Evolutionary conservation across 805 yeast species (phyloP).

Genomic region (Nakazawaea ernobii): DNA sequence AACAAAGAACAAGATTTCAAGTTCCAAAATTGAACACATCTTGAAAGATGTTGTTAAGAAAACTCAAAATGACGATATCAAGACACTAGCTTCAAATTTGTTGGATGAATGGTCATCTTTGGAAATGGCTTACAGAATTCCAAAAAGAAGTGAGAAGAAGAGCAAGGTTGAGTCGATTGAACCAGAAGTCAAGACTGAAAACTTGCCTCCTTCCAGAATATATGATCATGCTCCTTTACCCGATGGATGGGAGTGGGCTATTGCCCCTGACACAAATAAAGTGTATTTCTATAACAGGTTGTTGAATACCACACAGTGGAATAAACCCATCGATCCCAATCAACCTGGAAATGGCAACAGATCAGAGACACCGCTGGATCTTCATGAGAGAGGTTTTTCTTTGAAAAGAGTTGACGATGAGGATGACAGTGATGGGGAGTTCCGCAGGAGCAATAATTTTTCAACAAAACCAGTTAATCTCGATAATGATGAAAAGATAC

Average conservation of each 20-base stretch:
- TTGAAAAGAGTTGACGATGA: constrained; percentile 8
- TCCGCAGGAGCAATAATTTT: neutral
- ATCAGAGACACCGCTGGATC: neutral
- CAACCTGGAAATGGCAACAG: neutral
- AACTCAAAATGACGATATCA: constrained; percentile 22
- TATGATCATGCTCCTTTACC: constrained; percentile 39
- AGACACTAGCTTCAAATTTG: constrained; percentile 35
- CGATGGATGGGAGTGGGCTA: constrained; percentile 61
- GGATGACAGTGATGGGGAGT: constrained; percentile 1
- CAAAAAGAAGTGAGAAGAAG: constrained; percentile 42
- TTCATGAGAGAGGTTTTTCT: constrained; percentile 1
- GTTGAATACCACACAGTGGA: constrained; percentile 51
- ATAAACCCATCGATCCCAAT: constrained; percentile 34
- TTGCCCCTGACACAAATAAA: constrained; percentile 36
- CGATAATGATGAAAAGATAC: constrained; percentile 3
- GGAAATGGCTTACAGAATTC: constrained; percentile 81
- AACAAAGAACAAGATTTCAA: constrained; percentile 66
- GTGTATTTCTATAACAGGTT: constrained; percentile 51
- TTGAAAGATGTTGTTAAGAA: constrained; percentile 36
- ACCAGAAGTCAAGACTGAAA: constrained; percentile 1
- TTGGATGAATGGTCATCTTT: constrained; percentile 65
- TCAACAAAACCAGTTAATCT: constrained; percentile 2
- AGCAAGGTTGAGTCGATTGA: constrained; percentile 4
- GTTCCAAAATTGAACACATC: constrained; percentile 65
- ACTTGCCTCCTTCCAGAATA: constrained; percentile 4